Evolutionary conservation across 192 early-diverging fungal genomes (phyloP), one percentile per base, ranked within the genome.

Genomic region (Coemansia sp.): DNA sequence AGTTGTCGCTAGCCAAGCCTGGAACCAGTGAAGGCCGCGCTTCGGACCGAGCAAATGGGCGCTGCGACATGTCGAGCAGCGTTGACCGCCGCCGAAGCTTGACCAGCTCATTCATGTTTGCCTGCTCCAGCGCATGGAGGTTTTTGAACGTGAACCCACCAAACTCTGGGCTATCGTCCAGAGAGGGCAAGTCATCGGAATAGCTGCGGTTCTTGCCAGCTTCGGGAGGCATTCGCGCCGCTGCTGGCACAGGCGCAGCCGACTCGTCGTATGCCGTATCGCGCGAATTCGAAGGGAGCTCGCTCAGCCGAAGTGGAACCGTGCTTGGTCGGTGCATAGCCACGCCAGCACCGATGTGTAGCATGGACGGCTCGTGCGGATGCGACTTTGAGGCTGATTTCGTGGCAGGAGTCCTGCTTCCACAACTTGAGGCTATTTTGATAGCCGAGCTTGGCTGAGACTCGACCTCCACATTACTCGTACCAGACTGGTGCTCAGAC

Each of bases 131-230:
- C 18, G 88, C 81, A 2, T 89, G 90, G 42, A 98, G 62, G 71
- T 98, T 98, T 59, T 95, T 96, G 83, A 91, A 97, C 7, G 87
- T 89, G 75, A 95, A 94, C 10, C 93, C 88, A 24, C 96, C 96
- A 85, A 98, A 98, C 65, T 67, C 59, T n/a, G 65, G 67, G 20
- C 74, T 65, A 11, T 77, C 70, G 2, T 66, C 73, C 26, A 59
- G 53, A 1, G 31, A 21, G 9, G 66, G 62, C 35, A 66, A 21
- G n/a, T 24, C 50, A 5, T 66, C 62, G 21, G 9, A 34, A 23
- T 58, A 34, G 23, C 43, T 28, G 8, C 35, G 56, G 33, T 37
- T 20, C 56, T 36, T 58, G 56, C 18, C 36, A 2, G 33, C 9
- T 9, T 37, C 35, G 3, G n/a, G 56, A 37, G 35, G 16, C 35